phyloP scores from a whole-genome alignment of 2,329 filamentous ascomycete species.

The Fusarium duplospermum region DNA sequence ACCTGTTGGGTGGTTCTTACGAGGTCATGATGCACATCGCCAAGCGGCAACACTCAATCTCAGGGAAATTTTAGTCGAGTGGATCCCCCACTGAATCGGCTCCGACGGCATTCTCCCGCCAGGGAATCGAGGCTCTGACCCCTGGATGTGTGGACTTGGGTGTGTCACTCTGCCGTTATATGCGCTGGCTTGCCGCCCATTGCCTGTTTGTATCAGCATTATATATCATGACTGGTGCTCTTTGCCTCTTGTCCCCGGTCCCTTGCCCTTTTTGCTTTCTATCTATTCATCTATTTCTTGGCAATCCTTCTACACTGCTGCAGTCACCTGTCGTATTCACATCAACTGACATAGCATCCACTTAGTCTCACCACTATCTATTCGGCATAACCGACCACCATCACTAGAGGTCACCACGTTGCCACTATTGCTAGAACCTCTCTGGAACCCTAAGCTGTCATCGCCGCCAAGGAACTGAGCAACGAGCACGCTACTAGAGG shows the following conservation, averaged over 20 bases:
- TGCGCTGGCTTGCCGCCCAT: slow-evolving; percentile 35
- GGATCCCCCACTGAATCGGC: slow-evolving; percentile 46
- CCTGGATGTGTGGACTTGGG: slow-evolving; percentile 40
- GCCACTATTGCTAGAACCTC: slow-evolving; percentile 20
- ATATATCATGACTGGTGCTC: slow-evolving; percentile 43
- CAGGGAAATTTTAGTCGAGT: slow-evolving; percentile 46
- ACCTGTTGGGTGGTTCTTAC: slow-evolving; percentile 26
- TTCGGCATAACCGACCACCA: slow-evolving; percentile 21
- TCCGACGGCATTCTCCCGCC: slow-evolving; percentile 45
- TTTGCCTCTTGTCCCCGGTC: slow-evolving; percentile 9
- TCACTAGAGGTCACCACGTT: slow-evolving; percentile 15
- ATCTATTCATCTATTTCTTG: background rate
- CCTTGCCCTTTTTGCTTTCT: slow-evolving; percentile 18
- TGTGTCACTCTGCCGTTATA: slow-evolving; percentile 39
- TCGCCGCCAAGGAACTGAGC: slow-evolving; percentile 40
- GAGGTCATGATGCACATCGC: slow-evolving; percentile 46
- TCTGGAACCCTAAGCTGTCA: slow-evolving; percentile 28
- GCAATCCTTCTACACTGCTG: background rate
- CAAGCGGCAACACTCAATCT: slow-evolving; percentile 49
- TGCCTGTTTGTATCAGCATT: slow-evolving; percentile 32
- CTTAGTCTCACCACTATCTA: slow-evolving; percentile 25
- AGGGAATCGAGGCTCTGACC: slow-evolving; percentile 44
- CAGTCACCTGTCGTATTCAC: background rate
- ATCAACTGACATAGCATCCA: slow-evolving; percentile 22
- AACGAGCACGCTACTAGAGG: slow-evolving; percentile 28